phyloP scores from a whole-genome alignment of 495 filamentous ascomycete species.

The Astrothelium subdiscretum region DNA sequence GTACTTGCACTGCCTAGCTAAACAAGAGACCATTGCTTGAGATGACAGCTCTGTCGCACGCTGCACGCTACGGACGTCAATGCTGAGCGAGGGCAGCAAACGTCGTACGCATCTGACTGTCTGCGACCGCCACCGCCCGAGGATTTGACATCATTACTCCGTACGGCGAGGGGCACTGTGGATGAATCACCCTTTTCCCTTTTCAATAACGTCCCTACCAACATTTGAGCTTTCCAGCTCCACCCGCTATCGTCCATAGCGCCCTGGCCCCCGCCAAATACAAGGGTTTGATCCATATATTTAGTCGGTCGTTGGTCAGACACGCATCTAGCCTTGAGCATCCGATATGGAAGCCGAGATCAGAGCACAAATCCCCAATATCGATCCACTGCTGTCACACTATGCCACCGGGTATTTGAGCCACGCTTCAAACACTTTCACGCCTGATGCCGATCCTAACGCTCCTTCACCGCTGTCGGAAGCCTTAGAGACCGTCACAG shows the following conservation, averaged over 20 bases:
- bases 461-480: conserved; percentile 66
- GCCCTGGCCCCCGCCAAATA: background rate
- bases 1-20: too few relatives aligned
- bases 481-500: conserved; percentile 70
- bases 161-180: too few relatives aligned
- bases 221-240: background rate
- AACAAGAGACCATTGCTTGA: background rate
- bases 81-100: too few relatives aligned
- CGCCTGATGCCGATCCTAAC: conserved; percentile 58
- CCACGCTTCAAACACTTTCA: conserved; percentile 77
- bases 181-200: background rate
- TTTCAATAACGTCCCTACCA: background rate
- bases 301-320: background rate
- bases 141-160: too few relatives aligned
- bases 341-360: conserved; percentile 80
- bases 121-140: background rate
- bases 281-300: background rate
- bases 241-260: background rate
- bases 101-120: background rate
- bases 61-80: background rate
- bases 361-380: conserved; percentile 69
- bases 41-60: background rate
- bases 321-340: background rate
- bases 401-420: conserved; percentile 91
- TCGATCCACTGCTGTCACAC: conserved; percentile 82